Evolutionary conservation across 495 filamentous ascomycete species (phyloP).

Genomic region (Chaetomium fimeti): DNA sequence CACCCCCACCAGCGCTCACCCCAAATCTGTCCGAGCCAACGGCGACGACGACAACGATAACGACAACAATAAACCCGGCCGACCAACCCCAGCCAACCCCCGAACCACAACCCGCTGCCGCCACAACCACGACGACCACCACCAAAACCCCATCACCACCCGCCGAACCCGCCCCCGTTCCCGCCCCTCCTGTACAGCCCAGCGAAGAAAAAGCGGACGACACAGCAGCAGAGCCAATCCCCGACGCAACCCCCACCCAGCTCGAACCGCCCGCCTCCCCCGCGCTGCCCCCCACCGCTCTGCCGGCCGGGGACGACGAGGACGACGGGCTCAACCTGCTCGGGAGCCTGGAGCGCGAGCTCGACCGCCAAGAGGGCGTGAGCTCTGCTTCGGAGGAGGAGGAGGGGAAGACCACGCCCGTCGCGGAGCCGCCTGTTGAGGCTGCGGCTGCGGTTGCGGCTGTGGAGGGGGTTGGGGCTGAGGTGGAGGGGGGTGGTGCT

Average conservation of each 20-base stretch:
- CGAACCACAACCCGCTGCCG: background rate
- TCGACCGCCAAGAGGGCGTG: constrained; percentile 33
- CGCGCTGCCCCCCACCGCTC: too few species aligned
- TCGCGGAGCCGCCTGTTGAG: background rate
- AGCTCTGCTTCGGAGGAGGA: constrained; percentile 9
- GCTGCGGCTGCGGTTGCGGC: background rate
- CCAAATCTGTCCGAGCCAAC: background rate
- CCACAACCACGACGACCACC: background rate
- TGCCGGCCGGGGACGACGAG: constrained; percentile 28
- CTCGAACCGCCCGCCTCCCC: too few species aligned
- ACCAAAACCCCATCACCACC: background rate
- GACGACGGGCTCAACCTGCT: constrained; percentile 35
- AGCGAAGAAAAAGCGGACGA: background rate
- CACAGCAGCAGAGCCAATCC: too few species aligned
- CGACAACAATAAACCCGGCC: background rate
- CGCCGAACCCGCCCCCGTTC: background rate
- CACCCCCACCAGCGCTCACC: background rate
- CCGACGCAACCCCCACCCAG: too few species aligned
- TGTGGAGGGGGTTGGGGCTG: background rate
- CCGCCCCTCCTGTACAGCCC: background rate
- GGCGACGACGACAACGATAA: background rate
- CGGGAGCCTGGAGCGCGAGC: constrained; percentile 35
- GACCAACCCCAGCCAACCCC: background rate
- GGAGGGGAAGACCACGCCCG: too few species aligned
- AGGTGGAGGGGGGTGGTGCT: background rate